phyloP scores from a whole-genome alignment of 2,329 filamentous ascomycete species.

The Aspergillus candidus region DNA sequence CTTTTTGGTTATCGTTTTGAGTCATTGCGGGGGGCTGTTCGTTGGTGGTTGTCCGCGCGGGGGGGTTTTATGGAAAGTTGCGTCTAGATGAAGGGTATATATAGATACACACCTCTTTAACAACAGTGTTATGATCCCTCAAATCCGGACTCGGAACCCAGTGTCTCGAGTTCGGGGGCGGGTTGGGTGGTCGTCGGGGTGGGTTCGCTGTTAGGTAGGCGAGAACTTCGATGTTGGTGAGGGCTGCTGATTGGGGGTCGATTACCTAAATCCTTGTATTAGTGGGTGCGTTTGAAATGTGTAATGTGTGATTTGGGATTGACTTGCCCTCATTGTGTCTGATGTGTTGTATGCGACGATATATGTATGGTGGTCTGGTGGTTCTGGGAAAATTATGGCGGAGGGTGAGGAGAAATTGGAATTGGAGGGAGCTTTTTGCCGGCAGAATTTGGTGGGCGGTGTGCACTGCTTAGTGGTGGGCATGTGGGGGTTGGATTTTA shows the following conservation, averaged over 20 bases:
- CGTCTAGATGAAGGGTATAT: neutral
- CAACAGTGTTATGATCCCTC: slow-evolving; percentile 42
- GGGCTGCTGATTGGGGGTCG: slow-evolving; percentile 40
- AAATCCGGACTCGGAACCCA: slow-evolving; percentile 39
- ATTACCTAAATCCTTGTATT: slow-evolving; percentile 28
- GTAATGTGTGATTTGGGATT: neutral
- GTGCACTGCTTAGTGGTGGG: no score
- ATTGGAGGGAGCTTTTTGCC: slow-evolving; percentile 12
- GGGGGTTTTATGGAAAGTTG: no score
- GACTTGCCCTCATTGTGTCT: slow-evolving; percentile 21
- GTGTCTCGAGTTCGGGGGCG: slow-evolving; percentile 31
- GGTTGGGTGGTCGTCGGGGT: slow-evolving; percentile 36
- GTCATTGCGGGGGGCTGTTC: no score
- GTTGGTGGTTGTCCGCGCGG: no score
- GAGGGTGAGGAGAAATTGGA: slow-evolving; percentile 14
- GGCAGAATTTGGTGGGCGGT: slow-evolving; percentile 10
- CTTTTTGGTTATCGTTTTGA: no score
- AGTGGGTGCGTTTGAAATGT: neutral
- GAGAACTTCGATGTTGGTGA: slow-evolving; percentile 42
- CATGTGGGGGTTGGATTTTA: no score
- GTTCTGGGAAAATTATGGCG: slow-evolving; percentile 3
- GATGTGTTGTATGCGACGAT: neutral
- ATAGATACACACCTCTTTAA: slow-evolving; percentile 36
- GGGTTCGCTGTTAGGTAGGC: slow-evolving; percentile 37
- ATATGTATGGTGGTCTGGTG: slow-evolving; percentile 4